Evolutionary conservation across 1,139 yeast species (phyloP).

Genomic region (Nakaseomyces sp.): DNA sequence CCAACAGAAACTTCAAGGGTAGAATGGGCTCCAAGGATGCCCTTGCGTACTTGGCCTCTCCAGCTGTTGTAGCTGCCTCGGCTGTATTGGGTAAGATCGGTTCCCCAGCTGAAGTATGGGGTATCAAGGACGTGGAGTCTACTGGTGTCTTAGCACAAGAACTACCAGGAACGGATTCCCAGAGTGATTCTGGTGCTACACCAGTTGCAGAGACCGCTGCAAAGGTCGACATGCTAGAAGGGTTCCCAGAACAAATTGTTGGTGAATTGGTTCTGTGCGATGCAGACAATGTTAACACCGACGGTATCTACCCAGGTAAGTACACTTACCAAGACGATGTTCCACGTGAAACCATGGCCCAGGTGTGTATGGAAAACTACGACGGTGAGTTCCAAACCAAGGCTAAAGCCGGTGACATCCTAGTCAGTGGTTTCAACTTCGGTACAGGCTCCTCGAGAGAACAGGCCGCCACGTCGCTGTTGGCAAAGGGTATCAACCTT

Average conservation of each 20-base stretch:
- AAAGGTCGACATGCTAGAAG: constrained; percentile 65
- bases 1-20: constrained; percentile 96
- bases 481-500: constrained; percentile 86
- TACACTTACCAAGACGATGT: constrained; percentile 98
- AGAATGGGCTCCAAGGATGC: constrained; percentile 99
- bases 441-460: constrained; percentile 99
- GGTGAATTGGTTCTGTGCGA: constrained; percentile 94
- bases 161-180: constrained; percentile 24
- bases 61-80: constrained; percentile 97
- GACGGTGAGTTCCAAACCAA: constrained; percentile 77
- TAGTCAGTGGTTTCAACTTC: constrained; percentile 86
- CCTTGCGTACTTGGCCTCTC: constrained; percentile 89
- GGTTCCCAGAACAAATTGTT: constrained; percentile 78
- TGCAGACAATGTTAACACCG: constrained; percentile 96
- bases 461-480: constrained; percentile 95
- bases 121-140: constrained; percentile 29
- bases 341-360: constrained; percentile 89
- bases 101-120: constrained; percentile 77
- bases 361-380: constrained; percentile 98
- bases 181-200: constrained; percentile 16
- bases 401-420: constrained; percentile 80
- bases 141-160: constrained; percentile 31
- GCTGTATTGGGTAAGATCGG: constrained; percentile 91
- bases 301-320: constrained; percentile 97
- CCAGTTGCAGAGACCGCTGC: constrained; percentile 33